A percentile compares a stretch with the other conserved stretches of the same genome.
Evolutionary conservation across 2,329 filamentous ascomycete genomes (phyloP).

Genomic region (Orbilia blumenaviensis): DNA sequence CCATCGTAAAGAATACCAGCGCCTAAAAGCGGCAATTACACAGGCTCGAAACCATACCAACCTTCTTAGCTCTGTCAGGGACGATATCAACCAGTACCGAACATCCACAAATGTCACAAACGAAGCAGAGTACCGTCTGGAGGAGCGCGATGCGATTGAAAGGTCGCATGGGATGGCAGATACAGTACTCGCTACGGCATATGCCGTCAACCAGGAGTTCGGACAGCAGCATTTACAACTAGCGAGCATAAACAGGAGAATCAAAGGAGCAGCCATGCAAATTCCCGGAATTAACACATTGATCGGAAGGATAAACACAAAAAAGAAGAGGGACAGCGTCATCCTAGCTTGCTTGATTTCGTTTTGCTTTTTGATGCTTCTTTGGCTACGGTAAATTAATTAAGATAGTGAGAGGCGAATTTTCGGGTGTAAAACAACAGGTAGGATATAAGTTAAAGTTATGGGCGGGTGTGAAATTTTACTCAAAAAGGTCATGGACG

Average conservation of each 20-base stretch:
- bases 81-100: constrained; percentile 90
- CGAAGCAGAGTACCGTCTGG: constrained; percentile 98
- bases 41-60: constrained; percentile 87
- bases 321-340: constrained; percentile 93
- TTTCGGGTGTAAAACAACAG: neutral
- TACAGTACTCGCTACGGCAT: constrained; percentile 90
- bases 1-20: constrained; percentile 81
- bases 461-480: neutral
- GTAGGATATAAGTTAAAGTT: constrained; percentile 7
- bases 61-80: constrained; percentile 86
- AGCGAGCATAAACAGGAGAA: constrained; percentile 86
- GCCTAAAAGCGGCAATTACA: constrained; percentile 76
- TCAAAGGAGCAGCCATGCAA: constrained; percentile 86
- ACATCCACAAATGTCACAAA: constrained; percentile 61
- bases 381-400: constrained; percentile 79
- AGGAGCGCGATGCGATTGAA: constrained; percentile 84
- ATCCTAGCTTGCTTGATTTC: constrained; percentile 92
- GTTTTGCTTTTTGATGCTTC: constrained; percentile 85
- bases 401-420: constrained; percentile 52
- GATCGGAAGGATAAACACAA: constrained; percentile 90
- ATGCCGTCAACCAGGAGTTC: constrained; percentile 95
- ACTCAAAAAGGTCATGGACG: neutral
- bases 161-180: constrained; percentile 90
- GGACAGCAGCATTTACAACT: constrained; percentile 85
- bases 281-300: constrained; percentile 92